phyloP scores from a whole-genome alignment of 108 stramenopile genomes.

The Discostella stelligeroides region DNA sequence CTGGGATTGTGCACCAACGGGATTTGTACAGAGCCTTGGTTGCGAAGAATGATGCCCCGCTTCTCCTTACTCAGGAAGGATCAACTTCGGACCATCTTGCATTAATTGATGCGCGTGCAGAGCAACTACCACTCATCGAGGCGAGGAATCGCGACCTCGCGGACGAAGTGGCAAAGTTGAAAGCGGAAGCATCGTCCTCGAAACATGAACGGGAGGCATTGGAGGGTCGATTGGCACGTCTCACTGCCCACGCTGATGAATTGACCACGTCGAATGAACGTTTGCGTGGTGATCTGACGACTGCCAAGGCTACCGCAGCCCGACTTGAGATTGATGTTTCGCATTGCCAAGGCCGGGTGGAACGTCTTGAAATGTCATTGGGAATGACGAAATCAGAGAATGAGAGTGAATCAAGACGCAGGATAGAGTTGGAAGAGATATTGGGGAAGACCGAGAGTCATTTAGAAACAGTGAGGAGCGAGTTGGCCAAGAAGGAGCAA shows the following conservation, averaged over 20 bases:
- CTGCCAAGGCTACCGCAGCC: conserved; percentile 64
- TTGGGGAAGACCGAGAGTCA: conserved; percentile 59
- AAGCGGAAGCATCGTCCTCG: conserved; percentile 48
- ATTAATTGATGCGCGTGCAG: conserved; percentile 48
- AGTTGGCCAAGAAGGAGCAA: conserved; percentile 53
- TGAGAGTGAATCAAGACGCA: conserved; percentile 43
- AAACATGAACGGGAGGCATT: conserved; percentile 61
- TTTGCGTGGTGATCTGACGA: conserved; percentile 54
- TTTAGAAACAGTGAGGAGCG: conserved; percentile 56
- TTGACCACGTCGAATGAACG: conserved; percentile 61
- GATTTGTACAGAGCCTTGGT: conserved; percentile 83
- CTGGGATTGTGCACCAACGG: conserved; percentile 84
- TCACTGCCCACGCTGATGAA: conserved; percentile 63
- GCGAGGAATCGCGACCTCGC: conserved; percentile 52
- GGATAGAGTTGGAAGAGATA: conserved; percentile 57
- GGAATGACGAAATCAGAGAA: conserved; percentile 59
- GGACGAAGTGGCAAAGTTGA: conserved; percentile 55
- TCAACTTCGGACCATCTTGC: conserved; percentile 42
- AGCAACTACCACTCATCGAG: conserved; percentile 57
- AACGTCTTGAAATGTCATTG: conserved; percentile 61
- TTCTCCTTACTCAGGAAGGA: conserved; percentile 18
- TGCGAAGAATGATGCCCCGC: conserved; percentile 60
- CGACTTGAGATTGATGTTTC: conserved; percentile 61
- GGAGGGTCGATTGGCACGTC: conserved; percentile 62
- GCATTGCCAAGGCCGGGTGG: conserved; percentile 63